phyloP scores from a whole-genome alignment of 1,139 yeast species.

The Pichia inconspicua region DNA sequence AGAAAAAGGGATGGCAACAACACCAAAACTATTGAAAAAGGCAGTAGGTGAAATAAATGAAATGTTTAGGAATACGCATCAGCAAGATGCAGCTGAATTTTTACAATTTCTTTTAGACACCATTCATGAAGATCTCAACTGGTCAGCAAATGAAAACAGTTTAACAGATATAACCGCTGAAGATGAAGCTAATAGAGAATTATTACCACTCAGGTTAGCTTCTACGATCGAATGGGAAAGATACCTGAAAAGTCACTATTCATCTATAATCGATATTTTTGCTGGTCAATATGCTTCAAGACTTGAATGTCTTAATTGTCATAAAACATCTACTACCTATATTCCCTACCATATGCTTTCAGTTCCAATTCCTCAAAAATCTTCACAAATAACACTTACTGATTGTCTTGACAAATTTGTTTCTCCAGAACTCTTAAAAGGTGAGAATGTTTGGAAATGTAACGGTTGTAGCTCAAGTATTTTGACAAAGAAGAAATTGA shows the following conservation, averaged over 20 bases:
- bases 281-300: conserved; percentile 62
- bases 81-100: conserved; percentile 76
- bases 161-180: conserved; percentile 56
- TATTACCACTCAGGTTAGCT: conserved; percentile 71
- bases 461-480: conserved; percentile 50
- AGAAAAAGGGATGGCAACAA: conserved; percentile 16
- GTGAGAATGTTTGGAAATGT: conserved; percentile 76
- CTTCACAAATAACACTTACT: conserved; percentile 33
- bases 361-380: conserved; percentile 53
- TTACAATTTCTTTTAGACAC: conserved; percentile 57
- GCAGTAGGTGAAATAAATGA: conserved; percentile 24
- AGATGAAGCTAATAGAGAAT: conserved; percentile 71
- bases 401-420: conserved; percentile 64
- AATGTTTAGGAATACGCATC: conserved; percentile 36
- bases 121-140: conserved; percentile 56
- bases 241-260: conserved; percentile 74
- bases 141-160: conserved; percentile 32
- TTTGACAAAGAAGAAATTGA: conserved; percentile 45
- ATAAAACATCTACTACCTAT: conserved; percentile 79
- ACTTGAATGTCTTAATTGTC: conserved; percentile 68
- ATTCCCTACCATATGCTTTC: conserved; percentile 61
- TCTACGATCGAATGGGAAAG: conserved; percentile 95
- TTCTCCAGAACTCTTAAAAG: conserved; percentile 58
- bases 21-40: conserved; percentile 24
- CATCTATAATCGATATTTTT: conserved; percentile 67